phyloP scores from a whole-genome alignment of 164 flowering plant species.

The Litsea cubeba region DNA sequence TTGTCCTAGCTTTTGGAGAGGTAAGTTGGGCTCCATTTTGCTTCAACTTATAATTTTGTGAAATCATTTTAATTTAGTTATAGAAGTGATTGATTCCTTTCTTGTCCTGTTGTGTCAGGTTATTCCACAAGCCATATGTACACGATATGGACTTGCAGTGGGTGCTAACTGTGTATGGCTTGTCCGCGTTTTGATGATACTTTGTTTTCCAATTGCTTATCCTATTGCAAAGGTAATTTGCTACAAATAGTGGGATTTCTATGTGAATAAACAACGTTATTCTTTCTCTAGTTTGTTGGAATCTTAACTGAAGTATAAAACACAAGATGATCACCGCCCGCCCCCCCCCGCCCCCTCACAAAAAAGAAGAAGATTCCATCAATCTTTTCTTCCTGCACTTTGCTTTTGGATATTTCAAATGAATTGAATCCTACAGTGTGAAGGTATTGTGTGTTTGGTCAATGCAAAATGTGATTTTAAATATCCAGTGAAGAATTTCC shows the following conservation, averaged over 20 bases:
- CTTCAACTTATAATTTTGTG: slow-evolving; percentile 1
- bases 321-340: no score
- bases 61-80: neutral
- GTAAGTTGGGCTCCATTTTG: slow-evolving; percentile 28
- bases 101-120: slow-evolving; percentile 41
- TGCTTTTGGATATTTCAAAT: no score
- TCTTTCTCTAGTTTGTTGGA: neutral
- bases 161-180: slow-evolving; percentile 95
- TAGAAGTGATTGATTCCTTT: neutral
- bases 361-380: no score
- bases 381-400: no score
- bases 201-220: slow-evolving; percentile 87
- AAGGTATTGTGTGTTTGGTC: no score
- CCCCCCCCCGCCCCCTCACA: no score
- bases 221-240: slow-evolving; percentile 88
- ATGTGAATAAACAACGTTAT: neutral
- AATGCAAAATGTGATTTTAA: no score
- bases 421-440: no score
- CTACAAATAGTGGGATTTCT: no score
- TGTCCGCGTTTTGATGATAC: slow-evolving; percentile 79
- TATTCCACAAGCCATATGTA: slow-evolving; percentile 93
- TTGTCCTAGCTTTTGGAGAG: slow-evolving; percentile 96
- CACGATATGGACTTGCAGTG: slow-evolving; percentile 95
- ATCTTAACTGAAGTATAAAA: no score
- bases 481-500: no score